Evolutionary conservation across 2,329 filamentous ascomycete genomes (phyloP).

Genomic region (Lasiodiplodia theobromae): DNA sequence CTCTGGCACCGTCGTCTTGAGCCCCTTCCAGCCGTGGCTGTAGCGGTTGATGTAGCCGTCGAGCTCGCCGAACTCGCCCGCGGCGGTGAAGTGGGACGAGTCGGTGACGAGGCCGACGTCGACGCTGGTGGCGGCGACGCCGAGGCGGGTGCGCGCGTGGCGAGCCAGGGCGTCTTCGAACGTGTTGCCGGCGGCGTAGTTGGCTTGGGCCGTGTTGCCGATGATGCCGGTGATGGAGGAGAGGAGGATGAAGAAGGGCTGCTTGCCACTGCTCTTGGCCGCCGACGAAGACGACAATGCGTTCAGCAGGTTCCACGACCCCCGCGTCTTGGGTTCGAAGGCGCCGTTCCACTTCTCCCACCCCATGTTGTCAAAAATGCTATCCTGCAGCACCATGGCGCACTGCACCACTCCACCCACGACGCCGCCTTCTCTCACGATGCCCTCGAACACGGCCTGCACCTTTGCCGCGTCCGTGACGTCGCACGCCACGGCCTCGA

Average conservation of each 20-base stretch:
- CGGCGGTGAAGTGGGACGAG: background rate
- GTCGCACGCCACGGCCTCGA: slow-evolving; percentile 1
- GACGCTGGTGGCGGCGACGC: slow-evolving; percentile 34
- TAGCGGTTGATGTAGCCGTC: slow-evolving; percentile 7
- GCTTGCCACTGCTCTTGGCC: slow-evolving; percentile 25
- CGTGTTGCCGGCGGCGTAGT: slow-evolving; percentile 40
- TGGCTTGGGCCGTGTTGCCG: slow-evolving; percentile 37
- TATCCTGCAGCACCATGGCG: slow-evolving; percentile 38
- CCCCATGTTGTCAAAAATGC: slow-evolving; percentile 30
- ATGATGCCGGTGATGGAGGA: slow-evolving; percentile 33
- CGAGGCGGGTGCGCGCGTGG: slow-evolving; percentile 33
- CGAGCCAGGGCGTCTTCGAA: slow-evolving; percentile 40
- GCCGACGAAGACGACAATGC: background rate
- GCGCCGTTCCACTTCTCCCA: slow-evolving; percentile 30
- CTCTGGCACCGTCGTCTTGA: background rate
- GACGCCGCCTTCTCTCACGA: slow-evolving; percentile 22
- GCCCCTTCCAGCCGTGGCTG: background rate
- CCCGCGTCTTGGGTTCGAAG: slow-evolving; percentile 37
- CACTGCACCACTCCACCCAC: slow-evolving; percentile 38
- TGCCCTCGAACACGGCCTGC: background rate
- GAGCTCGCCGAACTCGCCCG: background rate
- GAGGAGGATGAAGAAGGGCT: slow-evolving; percentile 33
- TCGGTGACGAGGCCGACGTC: slow-evolving; percentile 35
- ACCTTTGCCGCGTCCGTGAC: background rate
- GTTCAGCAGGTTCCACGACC: slow-evolving; percentile 37